A percentile compares a stretch with the other conserved stretches of the same genome.
Conservation (phyloP, 2,329 filamentous ascomycete species). For the Fusarium hainanense region DNA sequence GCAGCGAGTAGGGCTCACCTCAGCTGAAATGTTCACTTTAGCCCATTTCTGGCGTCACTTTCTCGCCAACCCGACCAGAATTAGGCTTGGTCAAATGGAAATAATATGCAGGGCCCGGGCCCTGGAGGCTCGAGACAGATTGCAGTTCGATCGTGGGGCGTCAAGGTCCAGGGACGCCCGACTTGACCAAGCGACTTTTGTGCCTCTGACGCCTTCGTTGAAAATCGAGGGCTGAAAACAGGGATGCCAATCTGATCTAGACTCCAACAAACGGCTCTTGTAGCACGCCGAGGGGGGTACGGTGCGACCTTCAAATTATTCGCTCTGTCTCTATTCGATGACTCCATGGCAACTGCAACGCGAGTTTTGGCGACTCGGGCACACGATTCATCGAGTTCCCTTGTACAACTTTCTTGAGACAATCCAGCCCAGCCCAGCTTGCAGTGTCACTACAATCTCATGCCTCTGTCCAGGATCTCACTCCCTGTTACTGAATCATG, state of each 20-base stretch:
- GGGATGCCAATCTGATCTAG: conserved; percentile 43
- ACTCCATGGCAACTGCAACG: conserved; percentile 21
- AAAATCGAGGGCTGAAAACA: conserved; percentile 47
- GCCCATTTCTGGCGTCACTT: conserved; percentile 44
- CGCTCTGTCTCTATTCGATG: conserved; percentile 33
- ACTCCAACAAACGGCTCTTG: conserved; percentile 32
- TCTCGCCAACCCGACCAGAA: conserved; percentile 37
- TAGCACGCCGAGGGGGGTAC: conserved; percentile 29
- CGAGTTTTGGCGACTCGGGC: conserved; percentile 26
- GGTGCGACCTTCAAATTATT: conserved; percentile 27
- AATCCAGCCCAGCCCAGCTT: conserved; percentile 34
- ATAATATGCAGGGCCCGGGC: conserved; percentile 32
- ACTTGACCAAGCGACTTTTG: conserved; percentile 30
- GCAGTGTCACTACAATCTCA: conserved; percentile 34
- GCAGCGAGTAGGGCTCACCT: conserved; percentile 52
- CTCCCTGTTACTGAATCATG: conserved; percentile 21
- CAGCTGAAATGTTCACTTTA: conserved; percentile 52
- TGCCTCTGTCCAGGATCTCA: conserved; percentile 19
- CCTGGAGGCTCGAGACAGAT: conserved; percentile 41
- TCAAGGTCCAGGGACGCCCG: conserved; percentile 37
- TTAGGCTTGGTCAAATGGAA: conserved; percentile 34
- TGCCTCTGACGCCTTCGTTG: conserved; percentile 42
- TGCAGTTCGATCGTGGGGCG: conserved; percentile 48
- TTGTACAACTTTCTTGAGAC: conserved; percentile 24
- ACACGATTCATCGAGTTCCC: conserved; percentile 24